Evolutionary conservation across 2,329 filamentous ascomycete genomes (phyloP).

Genomic region (Corniculantispora saksenae): DNA sequence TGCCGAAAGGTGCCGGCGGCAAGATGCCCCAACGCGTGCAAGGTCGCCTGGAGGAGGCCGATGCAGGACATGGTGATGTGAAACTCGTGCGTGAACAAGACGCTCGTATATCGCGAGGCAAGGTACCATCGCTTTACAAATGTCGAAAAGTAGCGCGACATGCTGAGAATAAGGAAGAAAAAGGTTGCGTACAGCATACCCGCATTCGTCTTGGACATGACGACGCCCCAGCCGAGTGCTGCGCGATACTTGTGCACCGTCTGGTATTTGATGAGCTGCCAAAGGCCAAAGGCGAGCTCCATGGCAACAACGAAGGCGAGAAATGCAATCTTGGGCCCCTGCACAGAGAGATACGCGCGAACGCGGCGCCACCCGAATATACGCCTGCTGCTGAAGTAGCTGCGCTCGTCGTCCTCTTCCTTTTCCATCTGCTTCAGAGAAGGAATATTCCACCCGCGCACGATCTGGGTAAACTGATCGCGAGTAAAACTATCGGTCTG

Average conservation of each 20-base stretch:
- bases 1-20: conserved; percentile 52
- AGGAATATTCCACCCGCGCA: too few species aligned
- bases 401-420: conserved; percentile 46
- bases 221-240: conserved; percentile 58
- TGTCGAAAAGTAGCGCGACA: conserved; percentile 58
- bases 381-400: conserved; percentile 46
- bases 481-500: too few species aligned
- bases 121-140: conserved; percentile 51
- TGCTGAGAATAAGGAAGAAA: conserved; percentile 59
- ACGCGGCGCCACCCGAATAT: conserved; percentile 47
- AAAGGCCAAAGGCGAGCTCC: conserved; percentile 53
- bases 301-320: conserved; percentile 47
- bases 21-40: conserved; percentile 58
- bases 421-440: too few species aligned
- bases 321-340: conserved; percentile 54
- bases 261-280: conserved; percentile 56
- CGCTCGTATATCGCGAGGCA: conserved; percentile 57
- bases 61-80: conserved; percentile 56
- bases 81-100: conserved; percentile 56
- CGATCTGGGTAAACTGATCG: too few species aligned
- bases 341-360: conserved; percentile 56
- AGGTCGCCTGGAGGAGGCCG: conserved; percentile 49
- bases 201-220: conserved; percentile 55
- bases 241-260: conserved; percentile 42
- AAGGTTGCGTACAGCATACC: conserved; percentile 58